Conservation (phyloP, 2,329 filamentous ascomycete species). For the Pseudogymnoascus sp. region DNA sequence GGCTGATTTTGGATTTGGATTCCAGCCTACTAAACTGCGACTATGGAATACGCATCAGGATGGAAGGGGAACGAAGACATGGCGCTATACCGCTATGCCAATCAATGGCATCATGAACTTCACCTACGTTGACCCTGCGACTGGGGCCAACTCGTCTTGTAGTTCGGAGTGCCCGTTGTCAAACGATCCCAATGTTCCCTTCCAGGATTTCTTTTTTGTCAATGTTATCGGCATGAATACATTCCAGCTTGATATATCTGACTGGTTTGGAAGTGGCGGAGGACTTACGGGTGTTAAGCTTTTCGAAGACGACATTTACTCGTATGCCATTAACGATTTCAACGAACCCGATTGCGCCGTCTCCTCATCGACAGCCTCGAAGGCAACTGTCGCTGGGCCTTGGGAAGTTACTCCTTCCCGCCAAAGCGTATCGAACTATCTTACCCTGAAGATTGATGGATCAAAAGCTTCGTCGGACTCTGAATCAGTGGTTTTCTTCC, state of each 20-base stretch:
- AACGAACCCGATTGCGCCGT: conserved; percentile 78
- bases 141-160: conserved; percentile 60
- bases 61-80: conserved; percentile 79
- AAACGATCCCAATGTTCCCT: conserved; percentile 53
- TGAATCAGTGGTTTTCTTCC: conserved; percentile 66
- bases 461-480: conserved; percentile 47
- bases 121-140: conserved; percentile 72
- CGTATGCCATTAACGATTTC: conserved; percentile 78
- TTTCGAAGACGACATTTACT: conserved; percentile 73
- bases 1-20: conserved; percentile 73
- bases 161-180: conserved; percentile 80
- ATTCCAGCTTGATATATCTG: conserved; percentile 77
- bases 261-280: conserved; percentile 77
- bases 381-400: conserved; percentile 59
- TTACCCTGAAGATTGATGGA: conserved; percentile 56
- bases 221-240: conserved; percentile 79
- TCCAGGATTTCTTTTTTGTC: conserved; percentile 87
- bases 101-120: conserved; percentile 93
- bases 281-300: conserved; percentile 81
- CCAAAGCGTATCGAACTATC: conserved; percentile 64
- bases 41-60: conserved; percentile 80
- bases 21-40: conserved; percentile 76
- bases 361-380: conserved; percentile 50
- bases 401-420: conserved; percentile 64
- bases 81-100: conserved; percentile 75